Base-by-base conservation (phyloP, 148 eudicot genomes). In the Selenicereus undatus region DNA sequence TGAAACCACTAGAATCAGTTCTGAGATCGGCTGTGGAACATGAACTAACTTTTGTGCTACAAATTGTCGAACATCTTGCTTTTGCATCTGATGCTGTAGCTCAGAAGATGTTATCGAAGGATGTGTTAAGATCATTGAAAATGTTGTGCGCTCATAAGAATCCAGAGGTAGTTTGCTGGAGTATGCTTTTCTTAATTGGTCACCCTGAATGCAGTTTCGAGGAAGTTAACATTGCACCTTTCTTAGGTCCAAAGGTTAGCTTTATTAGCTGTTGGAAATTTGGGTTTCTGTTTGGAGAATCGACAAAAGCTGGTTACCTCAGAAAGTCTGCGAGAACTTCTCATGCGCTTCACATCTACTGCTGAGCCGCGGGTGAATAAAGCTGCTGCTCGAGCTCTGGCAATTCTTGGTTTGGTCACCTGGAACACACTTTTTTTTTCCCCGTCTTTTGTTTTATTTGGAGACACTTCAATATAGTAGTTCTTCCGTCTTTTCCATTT, bases 371-470 rank as follows among this genome's bases (percentile, higher is more conserved):
- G 91, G 74, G 99, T 94, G 82, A 89, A 87, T 83, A 97, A 92
- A 93, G 97, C 98, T 87, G 99, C 99, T 20, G 93, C 97, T 81
- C 94, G 99, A 79, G 98, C 91, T 83, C 83, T 97, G 85, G 99
- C 99, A 54, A 97, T 97, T 86, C 92, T 97, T 84, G 99, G 99
- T 97, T 83, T 85, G 93, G 88, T 83, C 80, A 78, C 77, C 66
- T 32, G 45, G 18, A 5, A 48, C 52, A 29, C 36, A 4, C n/a
- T 71, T 48, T 66, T 14, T 5, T 29, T 20, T 26, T 1, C 12
- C 1, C 2, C 11, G 43, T 24, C 11, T 66, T 27, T 24, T 66
- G 22, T 66, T 78, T 71, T n/a, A 4, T 73, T 64, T 56, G 76
- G 20, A 50, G 20, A 70, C 58, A 65, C 71, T 79, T 75, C 52